Evolutionary conservation across 164 flowering plant genomes (phyloP), one percentile per base, ranked within the genome.

Genomic region (Piper betle): DNA sequence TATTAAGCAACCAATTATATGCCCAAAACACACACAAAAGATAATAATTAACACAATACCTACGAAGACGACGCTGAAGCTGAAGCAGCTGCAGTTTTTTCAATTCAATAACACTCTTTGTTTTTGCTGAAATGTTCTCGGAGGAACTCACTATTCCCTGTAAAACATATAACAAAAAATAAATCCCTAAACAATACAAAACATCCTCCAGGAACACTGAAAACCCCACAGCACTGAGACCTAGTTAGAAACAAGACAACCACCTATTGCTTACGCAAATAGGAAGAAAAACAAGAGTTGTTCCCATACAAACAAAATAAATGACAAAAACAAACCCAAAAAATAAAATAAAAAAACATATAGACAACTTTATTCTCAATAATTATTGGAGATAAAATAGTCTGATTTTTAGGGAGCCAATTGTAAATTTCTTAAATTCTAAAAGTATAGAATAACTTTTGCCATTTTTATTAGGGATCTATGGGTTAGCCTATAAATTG

Each of bases 41-140:
- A 42, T 11, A 39, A 64, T 12, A 40, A 61, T 55, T 10, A 9
- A 57, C 19, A 12, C 46, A 7, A 38, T 66, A 86, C 99, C 90
- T 84, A 61, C 96, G 78, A 41, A 94, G 78, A 39, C 91, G 89
- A 9, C 95, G 86, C 71, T 94, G 99, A 73, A 94, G 91, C 67
- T 76, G 78, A 70, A 94, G 78, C 63, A 94, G 72, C 72, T 88
- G 96, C 64, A 94, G 96, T 72, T 94, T 94, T 74, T 94, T 94
- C 76, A 91, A 70, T 72, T 94, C 99, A 73, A 94, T 94, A 37
- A 94, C 96, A 82, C 95, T 94, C 77, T 73, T 90, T 60, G 99
- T 94, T 71, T 85, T 90, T 37, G 94, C 84, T 66, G 93, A 85
- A 63, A 85, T 84, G 73, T 88, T 86, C 65, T 86, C 95, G 52